phyloP scores from a whole-genome alignment of 306 rosid species.

The Dalbergia cochinchinensis region DNA sequence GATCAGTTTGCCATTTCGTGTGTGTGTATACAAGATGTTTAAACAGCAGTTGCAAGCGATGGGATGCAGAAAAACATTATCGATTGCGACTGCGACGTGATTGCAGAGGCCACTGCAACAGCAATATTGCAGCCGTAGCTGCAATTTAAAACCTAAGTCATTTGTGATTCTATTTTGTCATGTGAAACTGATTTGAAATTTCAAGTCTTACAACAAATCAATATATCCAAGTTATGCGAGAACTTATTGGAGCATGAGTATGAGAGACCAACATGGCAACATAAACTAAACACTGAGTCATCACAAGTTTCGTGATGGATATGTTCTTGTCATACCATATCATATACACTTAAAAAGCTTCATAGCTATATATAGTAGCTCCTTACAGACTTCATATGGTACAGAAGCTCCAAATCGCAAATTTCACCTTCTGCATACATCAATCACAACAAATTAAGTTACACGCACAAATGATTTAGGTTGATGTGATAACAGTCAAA shows the following conservation, averaged over 20 bases:
- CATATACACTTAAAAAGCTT: conserved; percentile 26
- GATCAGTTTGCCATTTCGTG: no score
- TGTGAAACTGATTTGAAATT: no score
- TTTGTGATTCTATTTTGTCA: no score
- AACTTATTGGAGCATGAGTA: not conserved
- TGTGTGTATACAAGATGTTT: no score
- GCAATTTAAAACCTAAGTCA: no score
- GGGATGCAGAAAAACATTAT: no score
- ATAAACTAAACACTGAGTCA: conserved; percentile 16
- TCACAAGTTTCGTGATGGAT: conserved; percentile 30
- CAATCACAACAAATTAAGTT: conserved; percentile 31
- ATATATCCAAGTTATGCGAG: not conserved
- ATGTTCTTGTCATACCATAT: conserved; percentile 18
- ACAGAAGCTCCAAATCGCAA: conserved; percentile 39
- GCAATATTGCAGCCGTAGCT: no score
- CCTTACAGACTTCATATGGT: conserved; percentile 15
- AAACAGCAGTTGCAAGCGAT: no score
- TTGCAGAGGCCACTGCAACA: no score
- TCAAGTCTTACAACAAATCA: not conserved
- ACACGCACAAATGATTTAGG: not conserved
- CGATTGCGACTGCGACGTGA: no score
- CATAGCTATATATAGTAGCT: not conserved
- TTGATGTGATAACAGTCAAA: not conserved
- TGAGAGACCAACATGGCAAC: not conserved
- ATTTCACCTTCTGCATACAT: conserved; percentile 24